Evolutionary conservation across 495 filamentous ascomycete species (phyloP), one percentile per base, ranked within the genome.

Genomic region (Haplographium delicatum): DNA sequence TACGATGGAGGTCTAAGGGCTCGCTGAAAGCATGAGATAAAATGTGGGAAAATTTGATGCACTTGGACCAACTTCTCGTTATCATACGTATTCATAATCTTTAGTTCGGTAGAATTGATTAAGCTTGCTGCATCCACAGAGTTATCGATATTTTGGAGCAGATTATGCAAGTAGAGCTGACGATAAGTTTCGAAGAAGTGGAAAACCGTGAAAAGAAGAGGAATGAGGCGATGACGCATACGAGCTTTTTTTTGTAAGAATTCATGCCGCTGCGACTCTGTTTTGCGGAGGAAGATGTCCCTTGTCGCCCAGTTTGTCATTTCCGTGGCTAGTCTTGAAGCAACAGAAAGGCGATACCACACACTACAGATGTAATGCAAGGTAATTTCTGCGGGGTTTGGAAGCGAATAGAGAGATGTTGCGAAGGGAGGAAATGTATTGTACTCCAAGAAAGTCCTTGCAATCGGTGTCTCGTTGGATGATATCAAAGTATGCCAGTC

Each of bases 121-220:
- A 26, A 44, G 25, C 11, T 27, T 16, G 6, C 11, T 49, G 23
- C 26, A 13, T 10, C 35, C 18, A 18, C 28, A 7, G 52, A 18
- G 6, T 10, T 23, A 5, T 15, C 15, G 7, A 23, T 34, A 16
- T 44, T 26, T 23, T 23, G 15, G 28, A 63, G 62, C 23, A 77
- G 63, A 45, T 73, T 73, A 44, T 75, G 52, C 11, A 74, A 51
- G 55, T 76, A 72, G n/a, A 73, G 65, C 27, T 67, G 64, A 38
- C 74, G 72, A 56, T 73, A 77, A 1, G 63, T 74, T 48, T 78
- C 74, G 56, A 78, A 77, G 52, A 78, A 78, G 56, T 78, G 75
- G 48, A 75, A 76, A 23, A 76, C 58, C 16, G 75, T 78, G 44
- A 77, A 77, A 5, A 78, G 56, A 19, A 73, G 38, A 1, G 75